phyloP scores from a whole-genome alignment of 345 rosid genomes.

The Iberis pinnata region DNA sequence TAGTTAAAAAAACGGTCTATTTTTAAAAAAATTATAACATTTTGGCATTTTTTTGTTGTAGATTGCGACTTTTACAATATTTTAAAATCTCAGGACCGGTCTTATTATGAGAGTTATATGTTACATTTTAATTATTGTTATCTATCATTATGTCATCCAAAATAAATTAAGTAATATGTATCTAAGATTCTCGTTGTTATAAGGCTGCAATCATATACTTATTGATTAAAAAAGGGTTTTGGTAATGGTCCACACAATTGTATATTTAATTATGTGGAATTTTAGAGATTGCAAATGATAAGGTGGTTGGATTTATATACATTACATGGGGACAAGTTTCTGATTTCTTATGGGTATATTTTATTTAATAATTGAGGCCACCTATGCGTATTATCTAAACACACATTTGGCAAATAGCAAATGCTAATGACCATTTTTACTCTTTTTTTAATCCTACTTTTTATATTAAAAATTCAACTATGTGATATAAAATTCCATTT shows the following conservation, averaged over 20 bases:
- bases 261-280: neutral
- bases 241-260: constrained; percentile 20
- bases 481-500: neutral
- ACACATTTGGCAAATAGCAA: constrained; percentile 7
- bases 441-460: too few species aligned
- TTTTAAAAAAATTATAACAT: too few species aligned
- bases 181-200: constrained; percentile 16
- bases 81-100: too few species aligned
- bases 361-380: constrained; percentile 14
- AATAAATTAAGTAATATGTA: neutral
- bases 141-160: neutral
- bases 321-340: constrained; percentile 27
- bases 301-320: constrained; percentile 25
- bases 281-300: constrained; percentile 22
- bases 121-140: constrained; percentile 4
- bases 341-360: neutral
- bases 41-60: too few species aligned
- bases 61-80: too few species aligned
- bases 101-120: too few species aligned
- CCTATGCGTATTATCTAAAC: constrained; percentile 13
- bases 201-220: constrained; percentile 12
- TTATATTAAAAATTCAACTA: too few species aligned
- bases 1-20: too few species aligned
- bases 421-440: constrained; percentile 10
- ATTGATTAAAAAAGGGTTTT: neutral